A percentile compares a stretch with the other conserved stretches of the same genome.
These are phyloP conservation scores for Seminavis robusta DNA, from an alignment of 108 stramenopile species.

Conservation along the genomic window DNA sequence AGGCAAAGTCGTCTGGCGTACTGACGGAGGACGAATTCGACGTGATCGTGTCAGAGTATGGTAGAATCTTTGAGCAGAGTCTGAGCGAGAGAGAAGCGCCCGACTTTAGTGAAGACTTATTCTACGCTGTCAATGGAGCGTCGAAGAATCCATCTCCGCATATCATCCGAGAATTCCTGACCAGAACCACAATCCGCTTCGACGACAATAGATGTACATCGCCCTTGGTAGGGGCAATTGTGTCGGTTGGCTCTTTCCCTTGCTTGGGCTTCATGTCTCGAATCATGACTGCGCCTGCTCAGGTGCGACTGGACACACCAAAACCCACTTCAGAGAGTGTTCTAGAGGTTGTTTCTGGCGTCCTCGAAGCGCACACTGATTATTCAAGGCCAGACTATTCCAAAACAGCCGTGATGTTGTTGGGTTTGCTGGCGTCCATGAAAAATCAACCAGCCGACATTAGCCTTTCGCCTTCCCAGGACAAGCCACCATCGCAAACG, in stretches of 20 bases:
- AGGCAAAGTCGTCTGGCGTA: slow-evolving; percentile 20
- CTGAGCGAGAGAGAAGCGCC: neutral
- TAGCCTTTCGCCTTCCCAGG: neutral
- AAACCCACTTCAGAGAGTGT: slow-evolving; percentile 13
- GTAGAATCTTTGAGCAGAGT: slow-evolving; percentile 25
- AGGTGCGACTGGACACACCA: slow-evolving; percentile 3
- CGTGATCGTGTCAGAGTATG: slow-evolving; percentile 19
- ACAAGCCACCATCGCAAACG: neutral
- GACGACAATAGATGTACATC: slow-evolving; percentile 19
- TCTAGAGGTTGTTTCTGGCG: slow-evolving; percentile 6
- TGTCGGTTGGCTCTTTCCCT: slow-evolving; percentile 23
- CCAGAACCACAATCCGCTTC: slow-evolving; percentile 13
- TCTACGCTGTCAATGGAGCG: slow-evolving; percentile 29
- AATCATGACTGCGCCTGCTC: slow-evolving; percentile 10
- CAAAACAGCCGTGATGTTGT: slow-evolving; percentile 16
- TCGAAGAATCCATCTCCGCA: slow-evolving; percentile 9
- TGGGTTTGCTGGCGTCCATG: slow-evolving; percentile 30
- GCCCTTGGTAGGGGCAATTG: slow-evolving; percentile 17
- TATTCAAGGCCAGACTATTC: slow-evolving; percentile 16
- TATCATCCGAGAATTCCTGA: slow-evolving; percentile 16
- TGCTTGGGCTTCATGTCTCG: slow-evolving; percentile 14
- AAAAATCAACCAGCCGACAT: neutral
- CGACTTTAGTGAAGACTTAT: slow-evolving; percentile 28
- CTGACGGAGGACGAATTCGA: slow-evolving; percentile 29
- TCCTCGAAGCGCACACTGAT: neutral